Evolutionary conservation across 2,329 filamentous ascomycete genomes (phyloP).

Genomic region (Talaromyces piceae): DNA sequence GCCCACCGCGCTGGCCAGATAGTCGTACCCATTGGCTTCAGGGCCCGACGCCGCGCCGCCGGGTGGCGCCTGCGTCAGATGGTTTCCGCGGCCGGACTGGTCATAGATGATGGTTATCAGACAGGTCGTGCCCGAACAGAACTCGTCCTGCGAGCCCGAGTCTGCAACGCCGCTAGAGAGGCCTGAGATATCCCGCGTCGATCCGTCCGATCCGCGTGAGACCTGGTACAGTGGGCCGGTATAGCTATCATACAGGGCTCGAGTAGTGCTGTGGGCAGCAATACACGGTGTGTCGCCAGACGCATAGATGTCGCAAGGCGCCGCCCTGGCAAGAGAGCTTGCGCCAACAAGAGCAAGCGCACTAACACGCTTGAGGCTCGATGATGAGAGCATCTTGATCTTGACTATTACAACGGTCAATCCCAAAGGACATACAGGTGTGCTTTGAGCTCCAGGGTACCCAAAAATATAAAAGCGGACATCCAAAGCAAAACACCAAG

Average conservation of each 20-base stretch:
- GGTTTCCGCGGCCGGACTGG: slow-evolving; percentile 5
- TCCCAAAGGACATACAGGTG: too few relatives aligned
- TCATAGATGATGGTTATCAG: slow-evolving; percentile 9
- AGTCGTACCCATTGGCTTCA: slow-evolving; percentile 6
- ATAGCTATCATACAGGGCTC: slow-evolving; percentile 6
- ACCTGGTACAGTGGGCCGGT: slow-evolving; percentile 8
- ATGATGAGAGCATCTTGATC: slow-evolving; percentile 1
- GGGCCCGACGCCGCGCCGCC: slow-evolving; percentile 6
- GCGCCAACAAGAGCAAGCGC: slow-evolving; percentile 4
- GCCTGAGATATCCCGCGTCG: slow-evolving; percentile 4
- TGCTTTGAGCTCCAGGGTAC: background rate
- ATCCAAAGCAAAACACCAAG: background rate
- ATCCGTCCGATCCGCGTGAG: slow-evolving; percentile 4
- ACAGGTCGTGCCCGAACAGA: slow-evolving; percentile 7
- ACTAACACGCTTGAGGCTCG: slow-evolving; percentile 4
- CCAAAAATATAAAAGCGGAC: background rate
- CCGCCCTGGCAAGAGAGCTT: slow-evolving; percentile 26
- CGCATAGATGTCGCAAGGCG: slow-evolving; percentile 8
- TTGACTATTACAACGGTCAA: background rate
- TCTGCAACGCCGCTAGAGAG: slow-evolving; percentile 5
- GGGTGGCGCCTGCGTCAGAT: slow-evolving; percentile 7
- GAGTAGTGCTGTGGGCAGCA: slow-evolving; percentile 9
- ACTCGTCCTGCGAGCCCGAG: slow-evolving; percentile 5
- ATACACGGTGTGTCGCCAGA: slow-evolving; percentile 9
- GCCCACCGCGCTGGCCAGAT: slow-evolving; percentile 5